Conservation (phyloP, 2,329 filamentous ascomycete species). For the Didymella keratinophila region DNA sequence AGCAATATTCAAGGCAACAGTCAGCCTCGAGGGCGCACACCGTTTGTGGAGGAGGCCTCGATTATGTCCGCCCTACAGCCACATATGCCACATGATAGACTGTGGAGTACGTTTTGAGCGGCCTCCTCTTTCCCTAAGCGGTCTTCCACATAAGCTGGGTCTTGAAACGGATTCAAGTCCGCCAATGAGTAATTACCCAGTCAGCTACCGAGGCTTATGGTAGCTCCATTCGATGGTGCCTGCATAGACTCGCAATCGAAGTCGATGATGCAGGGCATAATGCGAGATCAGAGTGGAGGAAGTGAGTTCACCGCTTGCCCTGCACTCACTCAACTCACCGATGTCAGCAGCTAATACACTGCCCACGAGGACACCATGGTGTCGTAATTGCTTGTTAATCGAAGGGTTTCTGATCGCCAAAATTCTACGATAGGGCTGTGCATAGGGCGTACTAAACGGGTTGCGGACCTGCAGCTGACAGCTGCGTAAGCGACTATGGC, state of each 20-base stretch:
- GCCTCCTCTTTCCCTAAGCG: slow-evolving; percentile 1
- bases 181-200: neutral
- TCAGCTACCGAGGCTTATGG: slow-evolving; percentile 1
- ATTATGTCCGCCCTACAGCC: slow-evolving; percentile 8
- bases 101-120: neutral
- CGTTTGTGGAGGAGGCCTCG: slow-evolving; percentile 17
- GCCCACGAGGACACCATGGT: slow-evolving; percentile 20
- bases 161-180: neutral
- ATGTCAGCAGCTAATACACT: slow-evolving; percentile 24
- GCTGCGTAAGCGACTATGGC: slow-evolving; percentile 16
- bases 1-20: slow-evolving; percentile 24
- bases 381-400: slow-evolving; percentile 34
- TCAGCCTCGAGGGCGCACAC: slow-evolving; percentile 26
- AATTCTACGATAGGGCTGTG: slow-evolving; percentile 10
- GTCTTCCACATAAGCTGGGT: slow-evolving; percentile 9
- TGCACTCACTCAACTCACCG: slow-evolving; percentile 7
- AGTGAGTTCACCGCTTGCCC: slow-evolving; percentile 18
- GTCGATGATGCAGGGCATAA: slow-evolving; percentile 19
- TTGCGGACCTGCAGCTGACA: slow-evolving; percentile 41
- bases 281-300: slow-evolving; percentile 18
- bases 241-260: slow-evolving; percentile 15
- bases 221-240: slow-evolving; percentile 11
- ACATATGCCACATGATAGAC: slow-evolving; percentile 9
- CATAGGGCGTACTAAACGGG: slow-evolving; percentile 21
- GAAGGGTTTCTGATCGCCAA: slow-evolving; percentile 19